phyloP scores from a whole-genome alignment of 495 filamentous ascomycete genomes.

The Articulospora tetracladia region DNA sequence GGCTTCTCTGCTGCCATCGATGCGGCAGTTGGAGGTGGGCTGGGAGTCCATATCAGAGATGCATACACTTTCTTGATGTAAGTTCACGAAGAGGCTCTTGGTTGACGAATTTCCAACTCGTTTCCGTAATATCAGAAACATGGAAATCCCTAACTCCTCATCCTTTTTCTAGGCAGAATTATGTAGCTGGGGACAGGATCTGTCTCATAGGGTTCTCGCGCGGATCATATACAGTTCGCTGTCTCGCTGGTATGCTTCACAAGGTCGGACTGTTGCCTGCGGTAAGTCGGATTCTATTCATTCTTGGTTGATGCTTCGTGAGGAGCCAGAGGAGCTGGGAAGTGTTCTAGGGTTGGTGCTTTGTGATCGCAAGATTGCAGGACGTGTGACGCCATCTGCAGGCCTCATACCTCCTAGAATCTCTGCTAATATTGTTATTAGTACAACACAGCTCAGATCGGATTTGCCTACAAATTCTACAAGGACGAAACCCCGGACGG shows the following conservation, averaged over 20 bases:
- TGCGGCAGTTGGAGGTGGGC: conserved; percentile 35
- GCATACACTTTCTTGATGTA: conserved; percentile 37
- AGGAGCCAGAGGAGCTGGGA: too few species aligned
- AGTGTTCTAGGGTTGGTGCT: too few species aligned
- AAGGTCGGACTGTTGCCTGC: conserved; percentile 36
- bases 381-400: too few species aligned
- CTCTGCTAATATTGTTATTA: too few species aligned
- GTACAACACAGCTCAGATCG: background rate
- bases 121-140: too few species aligned
- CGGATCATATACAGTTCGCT: conserved; percentile 35
- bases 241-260: conserved; percentile 30
- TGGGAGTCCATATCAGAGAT: conserved; percentile 35
- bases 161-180: conserved; percentile 26
- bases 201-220: conserved; percentile 38
- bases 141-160: too few species aligned
- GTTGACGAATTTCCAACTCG: too few species aligned
- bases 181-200: conserved; percentile 34
- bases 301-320: too few species aligned
- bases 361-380: too few species aligned
- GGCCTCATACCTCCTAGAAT: too few species aligned
- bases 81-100: too few species aligned
- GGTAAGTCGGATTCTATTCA: too few species aligned
- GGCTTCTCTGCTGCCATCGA: conserved; percentile 31
- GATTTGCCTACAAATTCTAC: conserved; percentile 34
- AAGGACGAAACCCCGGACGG: conserved; percentile 33